Base-by-base conservation (phyloP, 352 stramenopile genomes). In the Phytophthora tubulina region DNA sequence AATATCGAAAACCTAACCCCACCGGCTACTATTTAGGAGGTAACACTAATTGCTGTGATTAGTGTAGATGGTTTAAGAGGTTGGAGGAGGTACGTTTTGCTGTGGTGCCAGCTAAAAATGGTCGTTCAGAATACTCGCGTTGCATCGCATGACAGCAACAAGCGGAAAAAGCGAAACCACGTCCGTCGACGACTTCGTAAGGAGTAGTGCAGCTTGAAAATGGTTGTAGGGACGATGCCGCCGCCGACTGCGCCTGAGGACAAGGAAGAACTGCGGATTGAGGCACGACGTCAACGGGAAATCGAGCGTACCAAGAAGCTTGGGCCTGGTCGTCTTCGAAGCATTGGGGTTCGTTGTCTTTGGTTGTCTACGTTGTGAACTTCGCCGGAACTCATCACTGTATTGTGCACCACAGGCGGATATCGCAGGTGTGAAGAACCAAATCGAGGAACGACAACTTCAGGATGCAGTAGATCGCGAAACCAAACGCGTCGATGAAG, bases 381-480 rank as follows among this genome's bases (percentile, higher is more conserved):
- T 13, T 13, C 6, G 10, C 7, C 5, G 21, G 21, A 27, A 63
- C 32, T 78, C 21, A 44, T 17, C 21, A 31, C 59, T 17, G 3
- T 14, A 56, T 54, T n/a, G 38, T 42, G 8, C 21, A 27, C 31
- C 14, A 14, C 46, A 94, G 85, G 84, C 84, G 1, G 84, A 94
- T 48, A 94, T 94, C 46, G 85, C 77, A 27, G 85, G 87, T 21
- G 74, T 94, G 15, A 91, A 86, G 57, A 91, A 92, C 58, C 85
- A 95, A 68, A 60, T 93, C 7, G 81, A 90, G 53, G 85, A 94
- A 58, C 88, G 88, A 49, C 53, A 91, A 65, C 78, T 50, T 3
- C 81, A 91, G 48, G 69, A 89, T 35, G 79, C 69, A 36, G 72
- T 52, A 1, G 79, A 89, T 31, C 68, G 58, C 10, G 81, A 91